Evolutionary conservation across 148 eudicot genomes (phyloP), one percentile per base, ranked within the genome.

Genomic region (Talinum fruticosum): DNA sequence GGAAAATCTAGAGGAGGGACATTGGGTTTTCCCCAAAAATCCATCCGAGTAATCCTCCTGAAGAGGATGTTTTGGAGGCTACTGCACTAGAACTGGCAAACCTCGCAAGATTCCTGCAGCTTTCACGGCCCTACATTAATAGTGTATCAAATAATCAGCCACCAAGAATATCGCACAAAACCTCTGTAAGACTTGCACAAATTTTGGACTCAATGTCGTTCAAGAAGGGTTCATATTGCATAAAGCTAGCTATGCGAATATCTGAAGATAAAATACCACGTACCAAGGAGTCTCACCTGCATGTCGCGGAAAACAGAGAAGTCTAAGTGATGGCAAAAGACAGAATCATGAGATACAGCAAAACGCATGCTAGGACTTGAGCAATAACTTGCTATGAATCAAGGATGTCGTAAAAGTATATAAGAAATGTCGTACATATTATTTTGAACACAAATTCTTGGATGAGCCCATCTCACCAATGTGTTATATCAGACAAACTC

Each of bases 41-140:
- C 97, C 93, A 96, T 81, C 90, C 78, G 16, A 96, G 86, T 23
- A 93, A 66, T 28, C 97, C 95, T 28, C 90, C 92, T 34, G 92
- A 90, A 72, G 92, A 81, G 57, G 89, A 85, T 66, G 93, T 70
- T 80, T 86, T 84, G 57, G 87, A 77, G 41, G 95, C 90, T 73
- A 88, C 89, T 37, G 89, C 97, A 87, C 79, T 89, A 29, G 99
- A 87, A 82, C 94, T 87, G 28, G 93, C 88, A 86, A 80, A 87
- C 87, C 99, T 90, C 51, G 86, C 79, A 29, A 90, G 80, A 53
- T 73, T 78, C 71, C 80, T 83, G 75, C 84, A 84, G 66, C 89
- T 84, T 10, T 75, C 85, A 53, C 85, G 87, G 53, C 85, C 96
- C 99, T 96, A 77, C 45, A 76, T 75, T 32, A 57, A 51, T 69